Conservation (phyloP, 75 land plant species). For the Adiantum capillusveneris region DNA sequence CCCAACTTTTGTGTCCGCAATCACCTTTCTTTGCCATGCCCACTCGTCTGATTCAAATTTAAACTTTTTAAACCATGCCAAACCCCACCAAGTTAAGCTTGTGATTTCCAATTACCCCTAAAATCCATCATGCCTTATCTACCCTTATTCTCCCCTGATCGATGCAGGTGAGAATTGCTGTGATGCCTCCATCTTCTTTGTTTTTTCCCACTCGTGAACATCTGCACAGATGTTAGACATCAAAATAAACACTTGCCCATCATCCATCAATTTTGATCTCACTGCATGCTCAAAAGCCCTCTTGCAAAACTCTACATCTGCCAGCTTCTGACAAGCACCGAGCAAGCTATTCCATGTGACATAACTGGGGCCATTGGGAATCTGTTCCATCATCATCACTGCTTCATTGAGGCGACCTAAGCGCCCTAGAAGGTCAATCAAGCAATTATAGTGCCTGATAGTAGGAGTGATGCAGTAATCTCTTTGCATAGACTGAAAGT, state of each 20-base stretch:
- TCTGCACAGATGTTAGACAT: slow-evolving; percentile 17
- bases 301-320: slow-evolving; percentile 8
- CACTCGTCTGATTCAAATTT: too few relatives aligned
- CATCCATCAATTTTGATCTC: too few relatives aligned
- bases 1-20: too few relatives aligned
- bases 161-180: too few relatives aligned
- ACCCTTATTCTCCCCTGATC: too few relatives aligned
- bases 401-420: slow-evolving; percentile 6
- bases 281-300: slow-evolving; percentile 7
- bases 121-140: too few relatives aligned
- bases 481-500: slow-evolving; percentile 3
- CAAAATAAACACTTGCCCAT: slow-evolving; percentile 6
- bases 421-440: slow-evolving; percentile 16
- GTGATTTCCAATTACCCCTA: too few relatives aligned
- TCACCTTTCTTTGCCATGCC: too few relatives aligned
- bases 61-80: too few relatives aligned
- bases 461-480: slow-evolving; percentile 5
- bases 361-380: slow-evolving; percentile 6
- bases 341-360: slow-evolving; percentile 7
- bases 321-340: slow-evolving; percentile 3
- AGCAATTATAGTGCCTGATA: slow-evolving; percentile 9
- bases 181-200: neutral
- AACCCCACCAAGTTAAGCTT: too few relatives aligned
- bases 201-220: slow-evolving; percentile 11
- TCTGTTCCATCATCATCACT: slow-evolving; percentile 5